phyloP scores from a whole-genome alignment of 2,329 filamentous ascomycete species.

The Claviceps sp. region DNA sequence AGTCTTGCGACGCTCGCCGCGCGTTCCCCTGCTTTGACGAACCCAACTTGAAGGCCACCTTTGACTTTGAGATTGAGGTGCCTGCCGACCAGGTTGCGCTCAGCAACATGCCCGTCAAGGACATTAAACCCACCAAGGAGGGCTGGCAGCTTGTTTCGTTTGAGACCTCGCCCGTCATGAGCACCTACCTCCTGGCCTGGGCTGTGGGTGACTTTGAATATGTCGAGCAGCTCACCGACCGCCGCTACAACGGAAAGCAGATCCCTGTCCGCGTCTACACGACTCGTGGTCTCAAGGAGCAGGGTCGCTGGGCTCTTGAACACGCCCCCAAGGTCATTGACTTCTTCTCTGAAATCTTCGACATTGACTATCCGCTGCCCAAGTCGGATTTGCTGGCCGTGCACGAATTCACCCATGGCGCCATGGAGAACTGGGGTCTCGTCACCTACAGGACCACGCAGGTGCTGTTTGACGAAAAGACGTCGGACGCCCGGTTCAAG shows the following conservation, averaged over 20 bases:
- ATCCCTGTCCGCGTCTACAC: constrained; percentile 94
- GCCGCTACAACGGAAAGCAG: constrained; percentile 80
- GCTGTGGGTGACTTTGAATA: constrained; percentile 96
- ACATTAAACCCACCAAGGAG: constrained; percentile 40
- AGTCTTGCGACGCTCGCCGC: constrained; percentile 85
- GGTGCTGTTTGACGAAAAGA: constrained; percentile 88
- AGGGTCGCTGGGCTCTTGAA: constrained; percentile 78
- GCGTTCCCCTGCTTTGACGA: constrained; percentile 98
- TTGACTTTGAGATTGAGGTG: constrained; percentile 85
- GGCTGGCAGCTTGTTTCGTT: constrained; percentile 67
- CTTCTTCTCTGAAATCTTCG: constrained; percentile 91
- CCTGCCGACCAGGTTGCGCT: constrained; percentile 78
- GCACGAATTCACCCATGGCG: constrained; percentile 78
- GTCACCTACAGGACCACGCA: constrained; percentile 94
- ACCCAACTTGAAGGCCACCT: constrained; percentile 91
- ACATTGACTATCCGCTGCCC: constrained; percentile 82
- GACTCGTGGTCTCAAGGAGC: constrained; percentile 83
- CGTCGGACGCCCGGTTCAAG: constrained; percentile 79
- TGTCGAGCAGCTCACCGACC: constrained; percentile 78
- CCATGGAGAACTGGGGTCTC: constrained; percentile 95
- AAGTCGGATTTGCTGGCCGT: constrained; percentile 86
- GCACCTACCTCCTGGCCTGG: constrained; percentile 84
- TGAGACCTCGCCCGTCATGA: constrained; percentile 78
- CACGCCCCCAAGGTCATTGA: constrained; percentile 90
- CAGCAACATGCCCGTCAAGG: constrained; percentile 90